Conservation (phyloP, 345 rosid genomes). For the Citrus hindsii region DNA sequence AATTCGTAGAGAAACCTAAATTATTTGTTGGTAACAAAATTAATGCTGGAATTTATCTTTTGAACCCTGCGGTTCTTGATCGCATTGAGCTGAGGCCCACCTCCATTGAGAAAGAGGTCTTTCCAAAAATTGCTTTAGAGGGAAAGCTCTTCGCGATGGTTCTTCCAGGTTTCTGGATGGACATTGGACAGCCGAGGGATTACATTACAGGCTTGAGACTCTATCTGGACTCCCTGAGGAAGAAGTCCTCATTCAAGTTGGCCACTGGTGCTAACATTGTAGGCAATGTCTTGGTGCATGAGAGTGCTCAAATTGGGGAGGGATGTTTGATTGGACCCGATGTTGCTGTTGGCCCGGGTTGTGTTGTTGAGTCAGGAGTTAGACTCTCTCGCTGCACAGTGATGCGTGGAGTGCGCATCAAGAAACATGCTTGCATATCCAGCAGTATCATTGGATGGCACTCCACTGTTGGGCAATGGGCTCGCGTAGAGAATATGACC, state of each 20-base stretch:
- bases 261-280: conserved; percentile 61
- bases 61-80: conserved; percentile 88
- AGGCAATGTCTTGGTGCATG: conserved; percentile 86
- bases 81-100: conserved; percentile 90
- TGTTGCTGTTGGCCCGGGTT: conserved; percentile 94
- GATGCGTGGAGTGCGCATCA: conserved; percentile 93
- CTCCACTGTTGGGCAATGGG: conserved; percentile 95
- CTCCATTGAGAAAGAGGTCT: conserved; percentile 93
- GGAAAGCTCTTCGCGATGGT: conserved; percentile 87
- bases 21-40: conserved; percentile 94
- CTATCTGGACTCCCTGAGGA: conserved; percentile 84
- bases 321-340: conserved; percentile 97
- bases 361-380: conserved; percentile 89
- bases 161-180: conserved; percentile 99
- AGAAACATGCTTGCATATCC: conserved; percentile 93
- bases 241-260: conserved; percentile 62
- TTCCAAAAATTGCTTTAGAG: conserved; percentile 89
- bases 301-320: conserved; percentile 88
- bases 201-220: conserved; percentile 93
- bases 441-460: conserved; percentile 98
- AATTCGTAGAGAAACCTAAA: conserved; percentile 94
- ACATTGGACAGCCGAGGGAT: conserved; percentile 96
- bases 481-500: conserved; percentile 96
- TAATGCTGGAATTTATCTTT: conserved; percentile 91
- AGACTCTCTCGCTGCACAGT: conserved; percentile 94